Conservation (phyloP, 2,329 filamentous ascomycete genomes). For the Achaetomium macrosporum region DNA sequence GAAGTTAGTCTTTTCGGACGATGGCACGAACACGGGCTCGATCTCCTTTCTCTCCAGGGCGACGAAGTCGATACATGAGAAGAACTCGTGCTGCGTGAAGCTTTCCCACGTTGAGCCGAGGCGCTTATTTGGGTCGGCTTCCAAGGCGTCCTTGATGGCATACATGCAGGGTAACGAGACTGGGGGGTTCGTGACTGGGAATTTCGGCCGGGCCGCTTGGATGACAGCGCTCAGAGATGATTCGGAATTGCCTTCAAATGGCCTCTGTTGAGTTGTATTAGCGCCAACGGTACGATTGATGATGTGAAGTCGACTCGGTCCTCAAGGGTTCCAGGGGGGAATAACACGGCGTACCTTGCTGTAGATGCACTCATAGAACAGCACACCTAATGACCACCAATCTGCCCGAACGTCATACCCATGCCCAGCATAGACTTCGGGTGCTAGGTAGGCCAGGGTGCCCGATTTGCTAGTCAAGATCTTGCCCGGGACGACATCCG, state of each 20-base stretch:
- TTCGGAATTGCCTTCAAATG: conserved; percentile 87
- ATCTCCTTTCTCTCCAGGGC: conserved; percentile 81
- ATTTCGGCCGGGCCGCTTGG: conserved; percentile 73
- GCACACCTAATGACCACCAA: conserved; percentile 96
- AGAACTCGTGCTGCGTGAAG: conserved; percentile 86
- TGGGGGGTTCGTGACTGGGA: conserved; percentile 85
- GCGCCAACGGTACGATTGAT: conserved; percentile 14
- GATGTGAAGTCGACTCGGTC: background rate
- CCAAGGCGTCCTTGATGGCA: conserved; percentile 77
- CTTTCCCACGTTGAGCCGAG: conserved; percentile 83
- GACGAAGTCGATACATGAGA: conserved; percentile 76
- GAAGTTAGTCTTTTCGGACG: conserved; percentile 97
- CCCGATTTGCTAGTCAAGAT: conserved; percentile 91
- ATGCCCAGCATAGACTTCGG: conserved; percentile 86
- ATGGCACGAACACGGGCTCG: conserved; percentile 85
- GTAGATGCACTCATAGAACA: conserved; percentile 99
- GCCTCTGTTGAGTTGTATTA: conserved; percentile 56
- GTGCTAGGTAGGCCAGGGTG: conserved; percentile 89
- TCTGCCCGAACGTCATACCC: conserved; percentile 89
- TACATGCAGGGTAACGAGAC: conserved; percentile 85
- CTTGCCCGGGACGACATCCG: conserved; percentile 79
- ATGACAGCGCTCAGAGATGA: conserved; percentile 75
- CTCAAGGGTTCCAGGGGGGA: background rate
- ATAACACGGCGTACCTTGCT: conserved; percentile 66
- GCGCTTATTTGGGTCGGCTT: conserved; percentile 71